A percentile compares a stretch with the other conserved stretches of the same genome.
phyloP scores from a whole-genome alignment of 2,329 filamentous ascomycete species.

The Aspergillus texensis region DNA sequence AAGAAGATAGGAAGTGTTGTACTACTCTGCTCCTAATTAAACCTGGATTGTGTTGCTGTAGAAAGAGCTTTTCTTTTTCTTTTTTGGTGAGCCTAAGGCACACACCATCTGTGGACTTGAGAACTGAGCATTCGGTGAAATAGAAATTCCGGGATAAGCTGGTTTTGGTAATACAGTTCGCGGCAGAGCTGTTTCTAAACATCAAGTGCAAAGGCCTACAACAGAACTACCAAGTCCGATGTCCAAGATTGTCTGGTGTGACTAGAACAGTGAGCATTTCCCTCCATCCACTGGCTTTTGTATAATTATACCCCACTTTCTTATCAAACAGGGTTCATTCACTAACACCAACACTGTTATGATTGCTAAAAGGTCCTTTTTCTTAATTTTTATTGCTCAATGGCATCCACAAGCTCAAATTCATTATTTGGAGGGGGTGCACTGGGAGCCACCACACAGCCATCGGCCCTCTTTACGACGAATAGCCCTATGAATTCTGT shows the following conservation, averaged over 20 bases:
- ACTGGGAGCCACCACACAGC: constrained; percentile 27
- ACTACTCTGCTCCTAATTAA: background rate
- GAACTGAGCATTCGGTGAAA: constrained; percentile 15
- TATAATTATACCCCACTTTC: too few relatives aligned
- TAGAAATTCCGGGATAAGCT: constrained; percentile 19
- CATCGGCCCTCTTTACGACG: constrained; percentile 30
- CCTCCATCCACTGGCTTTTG: background rate
- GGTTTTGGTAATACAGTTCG: constrained; percentile 12
- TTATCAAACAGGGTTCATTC: background rate
- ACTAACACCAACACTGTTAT: background rate
- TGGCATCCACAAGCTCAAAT: constrained; percentile 25
- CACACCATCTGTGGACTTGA: too few relatives aligned
- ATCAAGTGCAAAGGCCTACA: background rate
- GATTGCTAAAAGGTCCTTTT: background rate
- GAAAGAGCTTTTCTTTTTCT: background rate
- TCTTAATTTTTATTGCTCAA: constrained; percentile 4
- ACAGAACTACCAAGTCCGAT: background rate
- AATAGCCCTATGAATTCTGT: constrained; percentile 32
- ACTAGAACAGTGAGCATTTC: background rate
- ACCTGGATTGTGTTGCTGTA: too few relatives aligned
- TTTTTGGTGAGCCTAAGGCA: constrained; percentile 4
- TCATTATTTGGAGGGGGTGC: constrained; percentile 35
- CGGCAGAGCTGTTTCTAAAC: constrained; percentile 9
- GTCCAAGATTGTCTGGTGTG: background rate
- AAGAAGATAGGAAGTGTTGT: background rate